Percentiles rank a stretch among this genome's conserved stretches.
phyloP scores from a whole-genome alignment of 495 filamentous ascomycete species.

The Daldinia concentrica region DNA sequence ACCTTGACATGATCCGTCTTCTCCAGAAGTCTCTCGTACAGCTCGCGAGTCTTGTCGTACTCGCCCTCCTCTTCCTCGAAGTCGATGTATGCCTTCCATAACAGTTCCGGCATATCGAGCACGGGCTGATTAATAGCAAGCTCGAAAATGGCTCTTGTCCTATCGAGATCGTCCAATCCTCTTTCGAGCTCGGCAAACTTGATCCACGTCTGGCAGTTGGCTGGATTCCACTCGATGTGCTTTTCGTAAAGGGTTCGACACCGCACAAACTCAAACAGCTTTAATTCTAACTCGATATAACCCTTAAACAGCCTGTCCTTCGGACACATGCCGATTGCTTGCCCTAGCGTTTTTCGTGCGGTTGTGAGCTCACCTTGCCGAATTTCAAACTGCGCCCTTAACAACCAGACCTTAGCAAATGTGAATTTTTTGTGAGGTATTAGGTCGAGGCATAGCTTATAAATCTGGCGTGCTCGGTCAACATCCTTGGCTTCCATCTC shows the following conservation, averaged over 20 bases:
- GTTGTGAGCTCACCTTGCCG: constrained; percentile 81
- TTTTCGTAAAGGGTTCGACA: constrained; percentile 94
- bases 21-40: constrained; percentile 90
- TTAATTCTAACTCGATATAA: constrained; percentile 90
- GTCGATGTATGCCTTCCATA: constrained; percentile 98
- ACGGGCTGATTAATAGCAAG: constrained; percentile 82
- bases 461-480: constrained; percentile 86
- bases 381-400: constrained; percentile 92
- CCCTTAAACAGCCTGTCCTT: constrained; percentile 95
- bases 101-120: constrained; percentile 96
- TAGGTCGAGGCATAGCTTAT: constrained; percentile 84
- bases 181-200: constrained; percentile 92
- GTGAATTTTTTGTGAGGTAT: constrained; percentile 98
- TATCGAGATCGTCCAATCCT: constrained; percentile 85
- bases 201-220: constrained; percentile 94
- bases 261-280: constrained; percentile 89
- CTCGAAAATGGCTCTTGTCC: constrained; percentile 91
- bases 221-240: constrained; percentile 86
- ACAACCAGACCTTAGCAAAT: constrained; percentile 94
- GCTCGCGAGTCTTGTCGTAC: constrained; percentile 78
- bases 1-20: constrained; percentile 99
- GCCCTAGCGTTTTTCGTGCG: constrained; percentile 87
- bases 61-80: constrained; percentile 95
- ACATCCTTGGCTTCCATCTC: constrained; percentile 84
- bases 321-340: constrained; percentile 91